Percentiles rank a stretch among this genome's conserved stretches.
Evolutionary conservation across 1,284 basidiomycete genomes (phyloP).

Genomic region (Pterula multifida): DNA sequence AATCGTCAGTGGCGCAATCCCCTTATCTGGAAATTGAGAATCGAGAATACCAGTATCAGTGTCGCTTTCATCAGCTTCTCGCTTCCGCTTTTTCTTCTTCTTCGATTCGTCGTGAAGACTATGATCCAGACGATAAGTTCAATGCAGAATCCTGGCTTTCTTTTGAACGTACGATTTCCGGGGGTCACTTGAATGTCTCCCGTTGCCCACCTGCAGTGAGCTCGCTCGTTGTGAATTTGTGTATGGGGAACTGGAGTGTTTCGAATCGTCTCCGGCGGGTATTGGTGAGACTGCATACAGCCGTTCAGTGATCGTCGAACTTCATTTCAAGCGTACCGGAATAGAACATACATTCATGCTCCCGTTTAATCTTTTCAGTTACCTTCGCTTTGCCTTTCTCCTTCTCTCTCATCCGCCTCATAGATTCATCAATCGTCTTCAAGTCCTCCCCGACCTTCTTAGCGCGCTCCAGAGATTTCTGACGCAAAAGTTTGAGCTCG

Average conservation of each 20-base stretch:
- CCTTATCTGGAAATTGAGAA: too few species aligned
- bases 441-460: constrained; percentile 63
- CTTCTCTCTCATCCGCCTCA: constrained; percentile 60
- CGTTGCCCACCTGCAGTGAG: not conserved
- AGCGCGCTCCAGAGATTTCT: constrained; percentile 42
- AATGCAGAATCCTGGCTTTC: constrained; percentile 15
- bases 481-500: constrained; percentile 44
- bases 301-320: constrained; percentile 10
- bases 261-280: not conserved
- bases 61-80: constrained; percentile 65
- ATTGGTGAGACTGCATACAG: not conserved
- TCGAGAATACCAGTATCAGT: constrained; percentile 38
- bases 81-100: constrained; percentile 75
- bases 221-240: not conserved
- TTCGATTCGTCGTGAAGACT: constrained; percentile 29
- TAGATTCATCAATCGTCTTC: constrained; percentile 53
- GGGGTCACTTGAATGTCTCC: not conserved
- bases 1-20: too few species aligned
- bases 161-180: constrained; percentile 11
- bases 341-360: constrained; percentile 52
- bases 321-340: constrained; percentile 8
- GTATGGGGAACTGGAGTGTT: not conserved
- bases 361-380: constrained; percentile 54
- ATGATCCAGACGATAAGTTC: constrained; percentile 11
- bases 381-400: constrained; percentile 66